Conservation (phyloP, 371 early-diverging fungal genomes). For the Lichtheimia corymbifera region DNA sequence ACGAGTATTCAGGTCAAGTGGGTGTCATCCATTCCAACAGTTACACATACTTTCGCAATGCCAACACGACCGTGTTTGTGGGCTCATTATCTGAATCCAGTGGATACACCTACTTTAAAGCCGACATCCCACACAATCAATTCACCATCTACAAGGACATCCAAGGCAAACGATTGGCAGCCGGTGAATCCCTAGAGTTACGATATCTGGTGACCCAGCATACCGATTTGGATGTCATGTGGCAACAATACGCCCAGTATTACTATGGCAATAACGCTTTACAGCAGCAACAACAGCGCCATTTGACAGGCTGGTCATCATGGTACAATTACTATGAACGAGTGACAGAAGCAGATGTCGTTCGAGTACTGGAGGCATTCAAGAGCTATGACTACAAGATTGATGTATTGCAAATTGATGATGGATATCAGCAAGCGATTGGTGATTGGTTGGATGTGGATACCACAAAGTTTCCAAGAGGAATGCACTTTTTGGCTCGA, state of each 20-base stretch:
- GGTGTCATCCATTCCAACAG: constrained; percentile 42
- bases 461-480: constrained; percentile 38
- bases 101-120: constrained; percentile 45
- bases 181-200: constrained; percentile 10
- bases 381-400: constrained; percentile 32
- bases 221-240: constrained; percentile 25
- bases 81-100: constrained; percentile 44
- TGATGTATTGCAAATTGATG: constrained; percentile 52
- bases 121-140: constrained; percentile 22
- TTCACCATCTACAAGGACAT: constrained; percentile 43
- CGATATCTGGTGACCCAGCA: constrained; percentile 19
- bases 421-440: constrained; percentile 40
- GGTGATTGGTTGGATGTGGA: constrained; percentile 50
- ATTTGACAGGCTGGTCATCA: constrained; percentile 45
- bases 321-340: constrained; percentile 50
- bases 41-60: constrained; percentile 35
- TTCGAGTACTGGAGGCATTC: constrained; percentile 31
- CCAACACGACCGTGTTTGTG: constrained; percentile 20
- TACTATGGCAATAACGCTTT: constrained; percentile 16
- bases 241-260: constrained; percentile 34
- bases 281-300: constrained; percentile 18
- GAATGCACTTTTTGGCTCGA: constrained; percentile 38
- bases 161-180: constrained; percentile 22
- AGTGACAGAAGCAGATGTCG: constrained; percentile 42
- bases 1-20: constrained; percentile 32